These are phyloP conservation scores for Cladobotryum mycophilum DNA, from an alignment of 2,329 filamentous ascomycete species.

Conservation along the genomic window DNA sequence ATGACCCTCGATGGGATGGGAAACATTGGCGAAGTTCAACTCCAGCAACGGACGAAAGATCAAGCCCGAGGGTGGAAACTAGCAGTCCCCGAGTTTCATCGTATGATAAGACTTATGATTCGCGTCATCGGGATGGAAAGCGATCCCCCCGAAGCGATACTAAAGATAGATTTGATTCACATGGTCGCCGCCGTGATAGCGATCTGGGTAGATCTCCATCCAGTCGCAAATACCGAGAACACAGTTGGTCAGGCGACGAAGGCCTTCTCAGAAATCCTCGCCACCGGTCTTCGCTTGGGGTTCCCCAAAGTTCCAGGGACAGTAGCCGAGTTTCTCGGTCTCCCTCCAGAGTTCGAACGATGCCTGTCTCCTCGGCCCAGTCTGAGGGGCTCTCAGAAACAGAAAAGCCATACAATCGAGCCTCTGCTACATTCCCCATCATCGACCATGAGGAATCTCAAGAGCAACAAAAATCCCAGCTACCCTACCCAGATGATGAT, in stretches of 20 bases:
- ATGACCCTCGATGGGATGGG: slow-evolving; percentile 22
- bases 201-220: slow-evolving; percentile 16
- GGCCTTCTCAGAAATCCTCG: slow-evolving; percentile 1
- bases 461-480: slow-evolving; percentile 19
- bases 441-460: slow-evolving; percentile 15
- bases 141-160: slow-evolving; percentile 22
- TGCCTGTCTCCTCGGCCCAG: slow-evolving; percentile 26
- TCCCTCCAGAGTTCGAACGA: slow-evolving; percentile 30
- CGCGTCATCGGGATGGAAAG: slow-evolving; percentile 22
- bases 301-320: slow-evolving; percentile 19
- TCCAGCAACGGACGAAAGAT: slow-evolving; percentile 22
- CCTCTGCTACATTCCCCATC: slow-evolving; percentile 27
- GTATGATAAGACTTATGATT: slow-evolving; percentile 26
- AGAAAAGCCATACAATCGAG: slow-evolving; percentile 15
- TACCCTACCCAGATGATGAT: slow-evolving; percentile 36
- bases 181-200: slow-evolving; percentile 17
- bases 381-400: slow-evolving; percentile 6
- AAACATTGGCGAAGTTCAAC: slow-evolving; percentile 21
- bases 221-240: slow-evolving; percentile 18
- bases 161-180: slow-evolving; percentile 26
- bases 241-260: slow-evolving; percentile 36
- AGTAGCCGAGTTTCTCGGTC: slow-evolving; percentile 17
- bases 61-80: slow-evolving; percentile 21
- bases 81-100: slow-evolving; percentile 25
- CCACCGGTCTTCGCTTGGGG: slow-evolving; percentile 14